These are phyloP conservation scores for Juglanconis sp. DNA, from an alignment of 2,329 filamentous ascomycete species.

Conservation along the genomic window DNA sequence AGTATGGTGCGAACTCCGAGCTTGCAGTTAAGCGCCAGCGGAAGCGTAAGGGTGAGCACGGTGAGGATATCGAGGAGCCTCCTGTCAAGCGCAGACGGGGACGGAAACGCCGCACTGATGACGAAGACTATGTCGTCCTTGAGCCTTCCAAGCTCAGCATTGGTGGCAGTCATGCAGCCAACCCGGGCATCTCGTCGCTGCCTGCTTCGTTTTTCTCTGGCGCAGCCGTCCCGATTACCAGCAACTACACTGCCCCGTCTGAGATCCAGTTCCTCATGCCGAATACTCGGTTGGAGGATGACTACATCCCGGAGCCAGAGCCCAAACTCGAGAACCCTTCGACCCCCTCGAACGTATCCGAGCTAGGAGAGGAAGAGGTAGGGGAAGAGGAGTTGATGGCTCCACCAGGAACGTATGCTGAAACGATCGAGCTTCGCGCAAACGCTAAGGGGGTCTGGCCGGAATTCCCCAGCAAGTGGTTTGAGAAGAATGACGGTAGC, in stretches of 20 bases:
- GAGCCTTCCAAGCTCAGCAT: slow-evolving; percentile 12
- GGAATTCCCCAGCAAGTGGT: slow-evolving; percentile 23
- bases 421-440: slow-evolving; percentile 3
- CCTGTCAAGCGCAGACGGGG: slow-evolving; percentile 3
- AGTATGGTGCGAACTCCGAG: not conserved
- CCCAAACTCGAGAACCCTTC: slow-evolving; percentile 10
- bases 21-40: not conserved
- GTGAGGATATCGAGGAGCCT: not conserved
- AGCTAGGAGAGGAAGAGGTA: not conserved
- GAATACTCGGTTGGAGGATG: slow-evolving; percentile 37
- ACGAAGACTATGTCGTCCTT: slow-evolving; percentile 4
- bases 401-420: not conserved
- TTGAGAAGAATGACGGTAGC: slow-evolving; percentile 35
- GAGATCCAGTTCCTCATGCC: slow-evolving; percentile 38
- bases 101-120: slow-evolving; percentile 1
- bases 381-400: not conserved
- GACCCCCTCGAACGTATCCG: slow-evolving; percentile 2
- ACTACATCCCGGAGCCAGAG: slow-evolving; percentile 17
- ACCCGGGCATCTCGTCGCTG: slow-evolving; percentile 22
- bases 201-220: slow-evolving; percentile 24
- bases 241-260: slow-evolving; percentile 10
- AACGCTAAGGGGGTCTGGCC: slow-evolving; percentile 12
- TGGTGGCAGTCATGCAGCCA: slow-evolving; percentile 1
- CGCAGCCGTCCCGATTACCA: not conserved
- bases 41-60: not conserved